These are phyloP conservation scores for Avena eriantha DNA, from an alignment of 176 grass and related monocot genomes.

Conservation along the genomic window DNA sequence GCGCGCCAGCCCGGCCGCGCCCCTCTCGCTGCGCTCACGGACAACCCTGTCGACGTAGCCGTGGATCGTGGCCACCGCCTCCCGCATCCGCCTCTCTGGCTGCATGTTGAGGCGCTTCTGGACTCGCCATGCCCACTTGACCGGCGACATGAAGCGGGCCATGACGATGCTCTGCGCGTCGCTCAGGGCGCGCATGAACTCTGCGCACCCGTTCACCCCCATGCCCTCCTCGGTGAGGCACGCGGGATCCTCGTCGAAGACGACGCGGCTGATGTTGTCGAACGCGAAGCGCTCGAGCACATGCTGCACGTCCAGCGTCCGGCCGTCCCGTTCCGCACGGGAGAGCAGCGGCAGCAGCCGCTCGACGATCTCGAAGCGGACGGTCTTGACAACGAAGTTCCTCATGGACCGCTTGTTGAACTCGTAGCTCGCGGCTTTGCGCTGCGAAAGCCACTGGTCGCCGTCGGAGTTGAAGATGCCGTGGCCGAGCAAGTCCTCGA, in stretches of 20 bases:
- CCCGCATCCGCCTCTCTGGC: slow-evolving; percentile 41
- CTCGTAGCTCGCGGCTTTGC: slow-evolving; percentile 65
- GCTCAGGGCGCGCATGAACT: slow-evolving; percentile 62
- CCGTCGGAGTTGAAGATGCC: slow-evolving; percentile 83
- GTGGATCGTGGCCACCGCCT: slow-evolving; percentile 39
- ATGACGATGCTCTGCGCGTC: slow-evolving; percentile 46
- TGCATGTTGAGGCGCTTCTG: slow-evolving; percentile 48
- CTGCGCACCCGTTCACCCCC: background rate
- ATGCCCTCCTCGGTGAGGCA: slow-evolving; percentile 46
- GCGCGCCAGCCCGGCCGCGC: background rate
- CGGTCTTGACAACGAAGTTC: slow-evolving; percentile 40
- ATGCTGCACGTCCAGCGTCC: slow-evolving; percentile 58
- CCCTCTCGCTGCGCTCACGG: slow-evolving; percentile 24
- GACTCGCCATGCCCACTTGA: slow-evolving; percentile 47
- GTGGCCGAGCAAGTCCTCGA: slow-evolving; percentile 67
- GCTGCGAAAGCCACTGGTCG: slow-evolving; percentile 65
- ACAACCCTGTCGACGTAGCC: slow-evolving; percentile 47
- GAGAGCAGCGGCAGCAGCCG: slow-evolving; percentile 57
- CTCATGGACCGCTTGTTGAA: slow-evolving; percentile 60
- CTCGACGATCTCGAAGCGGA: slow-evolving; percentile 45
- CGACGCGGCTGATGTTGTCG: slow-evolving; percentile 66
- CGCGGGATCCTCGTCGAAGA: slow-evolving; percentile 60
- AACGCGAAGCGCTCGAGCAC: slow-evolving; percentile 80
- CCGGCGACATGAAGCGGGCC: slow-evolving; percentile 48
- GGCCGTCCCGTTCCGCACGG: background rate